phyloP scores from a whole-genome alignment of 2,329 filamentous ascomycete species.

The Drechslerella dactyloides region DNA sequence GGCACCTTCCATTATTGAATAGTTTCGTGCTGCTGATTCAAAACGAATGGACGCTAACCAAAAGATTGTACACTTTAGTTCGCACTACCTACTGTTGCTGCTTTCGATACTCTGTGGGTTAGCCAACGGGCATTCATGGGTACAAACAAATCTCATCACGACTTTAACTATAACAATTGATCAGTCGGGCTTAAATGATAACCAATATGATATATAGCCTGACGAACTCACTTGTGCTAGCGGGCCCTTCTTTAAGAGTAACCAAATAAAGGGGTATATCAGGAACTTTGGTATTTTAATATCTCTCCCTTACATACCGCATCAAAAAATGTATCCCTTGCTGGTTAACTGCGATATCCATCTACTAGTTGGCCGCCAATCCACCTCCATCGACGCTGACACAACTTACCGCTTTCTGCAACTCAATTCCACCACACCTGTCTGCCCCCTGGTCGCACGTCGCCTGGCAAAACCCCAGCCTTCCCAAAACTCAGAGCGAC shows the following conservation, averaged over 20 bases:
- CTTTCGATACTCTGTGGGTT: slow-evolving; percentile 20
- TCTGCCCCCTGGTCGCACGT: slow-evolving; percentile 36
- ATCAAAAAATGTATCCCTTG: too few relatives aligned
- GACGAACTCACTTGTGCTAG: slow-evolving; percentile 52
- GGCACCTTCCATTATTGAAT: too few relatives aligned
- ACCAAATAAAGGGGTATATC: slow-evolving; percentile 45
- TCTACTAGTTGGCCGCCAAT: slow-evolving; percentile 42
- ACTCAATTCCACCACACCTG: slow-evolving; percentile 30
- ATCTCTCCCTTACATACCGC: too few relatives aligned
- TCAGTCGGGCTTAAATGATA: too few relatives aligned
- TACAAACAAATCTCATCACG: slow-evolving; percentile 7
- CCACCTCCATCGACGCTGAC: slow-evolving; percentile 36
- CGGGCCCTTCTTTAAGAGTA: slow-evolving; percentile 26
- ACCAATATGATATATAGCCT: too few relatives aligned
- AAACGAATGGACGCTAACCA: too few relatives aligned
- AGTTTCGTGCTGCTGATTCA: too few relatives aligned
- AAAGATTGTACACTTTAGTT: too few relatives aligned
- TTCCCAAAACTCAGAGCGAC: slow-evolving; percentile 52
- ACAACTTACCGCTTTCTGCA: slow-evolving; percentile 48
- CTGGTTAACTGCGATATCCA: background rate
- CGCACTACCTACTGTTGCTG: slow-evolving; percentile 15
- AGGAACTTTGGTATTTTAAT: slow-evolving; percentile 51
- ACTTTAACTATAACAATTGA: too few relatives aligned
- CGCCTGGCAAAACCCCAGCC: slow-evolving; percentile 18
- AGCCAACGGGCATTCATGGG: slow-evolving; percentile 35